phyloP scores from a whole-genome alignment of 208 protist species.

The Acanthamoeba rhysodes region DNA sequence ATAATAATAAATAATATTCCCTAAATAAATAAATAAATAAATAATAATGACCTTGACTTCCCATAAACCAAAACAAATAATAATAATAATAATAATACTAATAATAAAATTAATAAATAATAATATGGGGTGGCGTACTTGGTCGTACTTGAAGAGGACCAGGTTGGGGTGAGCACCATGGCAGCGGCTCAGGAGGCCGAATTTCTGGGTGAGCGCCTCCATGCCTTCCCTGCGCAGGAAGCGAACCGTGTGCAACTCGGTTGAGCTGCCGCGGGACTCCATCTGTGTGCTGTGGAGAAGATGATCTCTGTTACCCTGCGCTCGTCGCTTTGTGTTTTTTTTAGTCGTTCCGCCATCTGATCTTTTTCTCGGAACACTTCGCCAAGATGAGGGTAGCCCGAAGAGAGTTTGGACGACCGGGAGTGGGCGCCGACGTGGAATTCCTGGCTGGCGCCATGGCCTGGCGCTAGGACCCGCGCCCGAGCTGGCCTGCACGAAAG shows the following conservation, averaged over 20 bases:
- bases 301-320: too few relatives aligned
- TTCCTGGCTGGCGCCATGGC: too few relatives aligned
- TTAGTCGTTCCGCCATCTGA: too few relatives aligned
- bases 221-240: constrained; percentile 7
- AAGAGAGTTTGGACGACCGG: too few relatives aligned
- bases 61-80: not conserved
- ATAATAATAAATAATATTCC: not conserved
- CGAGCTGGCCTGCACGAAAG: too few relatives aligned
- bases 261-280: not conserved
- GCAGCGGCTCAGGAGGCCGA: not conserved
- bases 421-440: too few relatives aligned
- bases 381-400: too few relatives aligned
- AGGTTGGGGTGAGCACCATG: constrained; percentile 17
- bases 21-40: not conserved
- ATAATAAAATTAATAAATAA: not conserved
- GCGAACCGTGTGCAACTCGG: not conserved
- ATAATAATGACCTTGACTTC: not conserved
- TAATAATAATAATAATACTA: not conserved
- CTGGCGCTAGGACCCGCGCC: too few relatives aligned
- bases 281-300: too few relatives aligned
- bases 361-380: too few relatives aligned
- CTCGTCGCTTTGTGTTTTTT: too few relatives aligned
- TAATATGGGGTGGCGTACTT: not conserved
- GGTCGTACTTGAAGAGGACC: constrained; percentile 32
- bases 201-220: constrained; percentile 9